Conservation (phyloP, 2,329 filamentous ascomycete genomes). For the Periconia digitata region DNA sequence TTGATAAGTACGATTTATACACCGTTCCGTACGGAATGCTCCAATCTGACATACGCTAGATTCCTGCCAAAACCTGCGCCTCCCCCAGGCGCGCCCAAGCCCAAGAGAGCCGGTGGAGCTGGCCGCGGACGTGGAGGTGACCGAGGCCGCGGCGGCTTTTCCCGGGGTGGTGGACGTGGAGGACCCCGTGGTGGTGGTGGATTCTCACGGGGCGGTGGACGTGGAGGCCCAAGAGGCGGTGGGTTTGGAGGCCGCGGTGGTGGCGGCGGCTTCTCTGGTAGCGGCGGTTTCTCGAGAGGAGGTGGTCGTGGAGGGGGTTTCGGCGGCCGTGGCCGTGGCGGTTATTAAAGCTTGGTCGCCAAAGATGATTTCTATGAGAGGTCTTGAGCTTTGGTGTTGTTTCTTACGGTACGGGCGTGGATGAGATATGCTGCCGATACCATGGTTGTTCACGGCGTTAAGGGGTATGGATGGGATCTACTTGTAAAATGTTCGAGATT, state of each 20-base stretch:
- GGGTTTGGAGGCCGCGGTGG: constrained; percentile 52
- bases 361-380: not conserved
- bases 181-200: constrained; percentile 57
- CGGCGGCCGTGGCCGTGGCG: constrained; percentile 33
- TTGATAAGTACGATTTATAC: constrained; percentile 68
- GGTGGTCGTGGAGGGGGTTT: constrained; percentile 24
- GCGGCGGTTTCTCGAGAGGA: constrained; percentile 36
- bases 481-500: constrained; percentile 2
- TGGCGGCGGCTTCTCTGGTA: constrained; percentile 18
- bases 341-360: constrained; percentile 26
- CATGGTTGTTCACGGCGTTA: constrained; percentile 22
- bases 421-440: constrained; percentile 24
- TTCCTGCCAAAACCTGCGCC: constrained; percentile 95
- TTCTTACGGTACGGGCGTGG: not conserved
- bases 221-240: constrained; percentile 51
- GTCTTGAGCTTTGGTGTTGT: not conserved
- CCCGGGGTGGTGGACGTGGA: constrained; percentile 47
- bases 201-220: constrained; percentile 38
- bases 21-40: not conserved
- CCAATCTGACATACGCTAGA: constrained; percentile 43
- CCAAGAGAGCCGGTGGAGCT: constrained; percentile 69
- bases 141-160: constrained; percentile 54
- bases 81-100: constrained; percentile 66
- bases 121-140: constrained; percentile 56
- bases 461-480: constrained; percentile 1